Evolutionary conservation across 225 moss, liverwort and hornwort genomes (phyloP), one percentile per base, ranked within the genome.

Genomic region (Pleurozium schreberi): DNA sequence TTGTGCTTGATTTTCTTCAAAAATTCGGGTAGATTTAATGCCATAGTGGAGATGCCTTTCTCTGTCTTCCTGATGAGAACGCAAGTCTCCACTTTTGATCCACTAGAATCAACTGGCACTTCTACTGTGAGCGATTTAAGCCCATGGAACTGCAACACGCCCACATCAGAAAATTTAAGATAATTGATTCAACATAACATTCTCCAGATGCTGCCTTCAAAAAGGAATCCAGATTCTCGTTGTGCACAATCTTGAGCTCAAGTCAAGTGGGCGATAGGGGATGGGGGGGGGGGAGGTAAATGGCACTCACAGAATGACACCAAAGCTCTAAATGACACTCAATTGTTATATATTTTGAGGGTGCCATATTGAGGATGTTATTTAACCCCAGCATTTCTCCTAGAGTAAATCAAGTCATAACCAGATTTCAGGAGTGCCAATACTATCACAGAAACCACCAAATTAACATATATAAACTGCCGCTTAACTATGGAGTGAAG

Each of bases 71-170:
- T 94, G 36, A 98, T 89, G 64, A 95, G 83, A n/a, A 96, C 87
- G 60, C 91, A 82, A 22, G 92, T 93, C 80, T 91, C 86, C 66
- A 75, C 66, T 45, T 94, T 88, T 85, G 69, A 67, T 42, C 68
- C 90, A 88, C 80, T 91, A 25, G 87, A 93, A 84, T 86, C 92
- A 60, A 86, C 88, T 28, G 88, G 82, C 81, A 88, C 80, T 66
- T 93, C 87, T 65, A 95, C 90, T 36, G 97, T 98, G 61, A 91
- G 90, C 73, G 97, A 97, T 75, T 83, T 89, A 21, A 98, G 89
- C 43, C 97, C 96, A 90, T 98, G 96, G 75, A 97, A 98, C 97
- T 98, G 95, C 95, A 92, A 86, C 43, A 52, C 28, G 50, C n/a
- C 47, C 88, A 77, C 71, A 52, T 65, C 81, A 82, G 67, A 53